Base-by-base conservation (phyloP, 129 eudicot genomes). In the Calendula officinalis region DNA sequence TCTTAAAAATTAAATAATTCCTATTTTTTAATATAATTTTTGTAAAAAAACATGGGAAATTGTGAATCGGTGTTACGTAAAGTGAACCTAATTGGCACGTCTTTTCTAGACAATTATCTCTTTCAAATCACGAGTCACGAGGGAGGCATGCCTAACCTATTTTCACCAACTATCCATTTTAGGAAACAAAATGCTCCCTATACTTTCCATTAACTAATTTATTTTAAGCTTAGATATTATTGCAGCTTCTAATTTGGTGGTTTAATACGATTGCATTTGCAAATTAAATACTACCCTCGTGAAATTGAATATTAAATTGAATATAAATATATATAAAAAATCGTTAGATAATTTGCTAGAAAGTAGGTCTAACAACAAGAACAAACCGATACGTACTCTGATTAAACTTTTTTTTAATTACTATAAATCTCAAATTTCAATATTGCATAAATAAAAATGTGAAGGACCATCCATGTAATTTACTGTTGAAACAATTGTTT, bases 101-200 rank as follows among this genome's bases (percentile, higher is more conserved):
- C 68, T 60, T 70, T 67, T 45, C 42, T 54, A 7, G 63, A 51
- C 69, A 39, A 16, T 3, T 32, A 36, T 47, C 16, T 59, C 60
- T 48, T 36, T 15, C 9, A 6, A 6, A 38, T 40, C 9, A n/a
- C 46, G 30, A 55, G 50, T 55, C 72, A 64, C 66, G 67, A 57
- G 78, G 67, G 72, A 38, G 66, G 67, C 67, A 74, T 56, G 72
- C 67, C 34, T 47, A 65, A 51, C 78, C 42, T 38, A 57, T 56
- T 39, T 40, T 50, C 51, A 64, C 60, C 67, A 6, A 64, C 65
- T 35, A 48, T 57, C 67, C 67, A 47, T 12, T 61, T 60, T 51
- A 61, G 64, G 62, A 62, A 39, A 62, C 45, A 51, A 41, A 71
- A 7, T 8, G 12, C 15, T 8, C 8, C 53, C 6, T 16, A 33